Evolutionary conservation across 176 grass and related monocot species (phyloP), one percentile per base, ranked within the genome.

Genomic region (Cymbopogon citratus): DNA sequence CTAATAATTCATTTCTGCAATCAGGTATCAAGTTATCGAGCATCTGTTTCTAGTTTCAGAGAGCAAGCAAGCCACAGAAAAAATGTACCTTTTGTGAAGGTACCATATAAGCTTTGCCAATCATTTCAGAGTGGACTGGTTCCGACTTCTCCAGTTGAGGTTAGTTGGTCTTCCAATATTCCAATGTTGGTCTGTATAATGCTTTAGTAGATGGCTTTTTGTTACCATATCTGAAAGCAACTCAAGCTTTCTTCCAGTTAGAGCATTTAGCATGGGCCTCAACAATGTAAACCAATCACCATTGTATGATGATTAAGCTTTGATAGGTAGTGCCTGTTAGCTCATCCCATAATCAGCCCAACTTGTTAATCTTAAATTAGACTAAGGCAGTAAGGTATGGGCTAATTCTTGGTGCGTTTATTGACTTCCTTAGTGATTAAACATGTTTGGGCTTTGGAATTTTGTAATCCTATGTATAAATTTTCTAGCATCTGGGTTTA

Each of bases 1-100:
- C 51, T 67, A 14, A 69, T 29, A 46, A 5, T 36, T 69, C 15
- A 77, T 82, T 81, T 46, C 4, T 27, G 14, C 11, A 59, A 70
- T 10, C 64, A 98, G 95, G 90, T 98, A 36, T 91, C 88, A 7
- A 98, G 95, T 82, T 94, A 93, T 84, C 90, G 92, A 78, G 86
- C 86, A 93, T 98, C 90, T 73, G 89, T 87, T 46, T 91, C 90
- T 80, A 94, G 95, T 91, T 94, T 98, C 73, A 87, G 90, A 80
- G 92, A 98, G 75, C 95, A 98, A 89, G 88, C 92, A 81, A 98
- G 92, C 45, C 88, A 80, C 46, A 84, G 80, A 87, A 84, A 41
- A 38, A 87, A 86, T 21, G 67, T 89, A 65, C 86, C 90, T 59
- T 94, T 67, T 60, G 72, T 98, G 36, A 87, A 92, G 70, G 84